Evolutionary conservation across 2,329 filamentous ascomycete genomes (phyloP), one percentile per base, ranked within the genome.

Genomic region (Cladosporium austrohemisphaericum): DNA sequence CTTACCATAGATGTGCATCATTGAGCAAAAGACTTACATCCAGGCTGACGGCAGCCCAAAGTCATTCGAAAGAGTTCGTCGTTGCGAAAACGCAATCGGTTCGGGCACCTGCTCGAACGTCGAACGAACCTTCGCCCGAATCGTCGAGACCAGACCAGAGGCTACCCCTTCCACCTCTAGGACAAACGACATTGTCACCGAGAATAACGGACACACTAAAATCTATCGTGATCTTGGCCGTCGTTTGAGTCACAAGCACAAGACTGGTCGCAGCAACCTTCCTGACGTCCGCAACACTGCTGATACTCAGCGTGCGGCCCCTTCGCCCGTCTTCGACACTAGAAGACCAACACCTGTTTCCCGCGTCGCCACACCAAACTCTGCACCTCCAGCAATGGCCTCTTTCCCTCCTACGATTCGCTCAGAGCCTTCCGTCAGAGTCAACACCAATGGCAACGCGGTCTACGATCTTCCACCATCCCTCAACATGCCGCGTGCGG

Each of bases 21-120:
- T 65, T 40, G 60, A 64, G 29, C 53, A 49, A 31, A 60, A 57
- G 46, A 60, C 57, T 18, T 62, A 64, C 51, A 28, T 56, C 41
- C 56, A 60, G 49, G 22, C 56, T 8, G 55, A 59, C 47, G 56
- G 55, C 16, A 54, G 46, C 7, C 52, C 51, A 20, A 53, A 59
- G 25, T 55, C 41, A 7, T 36, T 56, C 19, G 56, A 60, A 28
- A 58, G 45, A 22, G 31, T 50, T 5, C 55, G 50, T 38, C 53
- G 46, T 41, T 65, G 62, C 53, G 51, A 52, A 20, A 52, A 55
- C 22, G 59, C 58, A 40, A 44, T 49, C 7, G 52, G 48, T 6
- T 33, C 44, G 18, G 47, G 49, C 18, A 49, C 59, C n/a, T 65
- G 61, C 51, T 41, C 37, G 14, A 31, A 57, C 36, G 54, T 58